Evolutionary conservation across 805 yeast genomes (phyloP).

Genomic region (Cyberlindnera mrakii): DNA sequence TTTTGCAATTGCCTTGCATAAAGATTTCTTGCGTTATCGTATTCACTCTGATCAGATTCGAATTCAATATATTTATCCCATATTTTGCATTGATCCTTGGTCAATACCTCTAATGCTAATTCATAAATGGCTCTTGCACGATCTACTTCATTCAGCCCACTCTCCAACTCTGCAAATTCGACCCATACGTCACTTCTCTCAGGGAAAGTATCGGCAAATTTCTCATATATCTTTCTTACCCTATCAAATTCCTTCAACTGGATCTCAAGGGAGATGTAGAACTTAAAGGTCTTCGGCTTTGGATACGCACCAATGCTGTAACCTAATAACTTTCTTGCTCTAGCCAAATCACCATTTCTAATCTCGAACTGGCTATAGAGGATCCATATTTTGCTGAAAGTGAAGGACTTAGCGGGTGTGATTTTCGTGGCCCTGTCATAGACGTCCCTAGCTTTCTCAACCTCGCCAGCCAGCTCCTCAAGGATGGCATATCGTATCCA

Average conservation of each 20-base stretch:
- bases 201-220: conserved; percentile 48
- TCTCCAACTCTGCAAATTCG: conserved; percentile 65
- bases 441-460: conserved; percentile 39
- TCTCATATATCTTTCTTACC: conserved; percentile 66
- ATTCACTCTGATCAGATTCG: conserved; percentile 55
- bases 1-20: conserved; percentile 34
- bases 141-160: conserved; percentile 56
- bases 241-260: conserved; percentile 74
- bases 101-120: conserved; percentile 34
- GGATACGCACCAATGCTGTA: conserved; percentile 64
- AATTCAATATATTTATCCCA: conserved; percentile 46
- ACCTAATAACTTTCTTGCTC: conserved; percentile 68
- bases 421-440: conserved; percentile 43
- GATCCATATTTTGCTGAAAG: conserved; percentile 73
- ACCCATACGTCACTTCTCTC: conserved; percentile 43
- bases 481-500: conserved; percentile 64
- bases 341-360: conserved; percentile 44
- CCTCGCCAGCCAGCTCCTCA: conserved; percentile 47
- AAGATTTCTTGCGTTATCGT: conserved; percentile 46
- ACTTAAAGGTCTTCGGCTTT: conserved; percentile 48
- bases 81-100: conserved; percentile 16
- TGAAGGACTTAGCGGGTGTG: conserved; percentile 53
- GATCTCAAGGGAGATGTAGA: conserved; percentile 65
- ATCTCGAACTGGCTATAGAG: conserved; percentile 66
- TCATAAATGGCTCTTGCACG: conserved; percentile 61